Evolutionary conservation across 148 eudicot species (phyloP).

Genomic region (Rhododendron vialii): DNA sequence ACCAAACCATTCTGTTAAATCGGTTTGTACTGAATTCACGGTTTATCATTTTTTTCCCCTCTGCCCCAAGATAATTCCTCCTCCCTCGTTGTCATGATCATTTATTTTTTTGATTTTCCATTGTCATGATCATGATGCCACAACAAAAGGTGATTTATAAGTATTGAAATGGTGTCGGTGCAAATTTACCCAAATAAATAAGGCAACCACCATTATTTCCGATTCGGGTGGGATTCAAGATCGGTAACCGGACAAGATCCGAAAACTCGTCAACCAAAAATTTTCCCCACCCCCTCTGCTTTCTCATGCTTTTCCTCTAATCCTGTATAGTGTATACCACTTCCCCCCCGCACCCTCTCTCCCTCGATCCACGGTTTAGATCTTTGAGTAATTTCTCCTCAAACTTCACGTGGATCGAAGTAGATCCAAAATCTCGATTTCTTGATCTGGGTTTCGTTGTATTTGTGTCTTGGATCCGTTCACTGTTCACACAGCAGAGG

Average conservation of each 20-base stretch:
- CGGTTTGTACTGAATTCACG: too few species aligned
- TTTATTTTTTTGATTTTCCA: too few species aligned
- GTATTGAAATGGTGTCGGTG: neutral
- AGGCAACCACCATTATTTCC: neutral
- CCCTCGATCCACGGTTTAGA: neutral
- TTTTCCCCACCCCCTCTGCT: neutral
- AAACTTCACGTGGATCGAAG: neutral
- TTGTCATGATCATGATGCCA: neutral
- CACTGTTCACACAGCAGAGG: neutral
- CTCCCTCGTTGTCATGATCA: too few species aligned
- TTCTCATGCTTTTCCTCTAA: neutral
- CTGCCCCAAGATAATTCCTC: too few species aligned
- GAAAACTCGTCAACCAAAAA: neutral
- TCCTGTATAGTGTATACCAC: neutral
- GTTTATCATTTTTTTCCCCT: too few species aligned
- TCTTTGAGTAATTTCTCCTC: neutral
- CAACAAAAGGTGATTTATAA: neutral
- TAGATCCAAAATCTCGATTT: neutral
- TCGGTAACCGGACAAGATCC: neutral
- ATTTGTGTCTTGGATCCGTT: neutral
- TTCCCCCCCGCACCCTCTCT: neutral
- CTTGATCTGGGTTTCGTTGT: neutral
- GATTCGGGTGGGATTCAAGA: neutral
- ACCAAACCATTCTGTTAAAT: too few species aligned
- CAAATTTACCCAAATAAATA: neutral